phyloP scores from a whole-genome alignment of 306 rosid genomes.

The Sesbania bispinosa region DNA sequence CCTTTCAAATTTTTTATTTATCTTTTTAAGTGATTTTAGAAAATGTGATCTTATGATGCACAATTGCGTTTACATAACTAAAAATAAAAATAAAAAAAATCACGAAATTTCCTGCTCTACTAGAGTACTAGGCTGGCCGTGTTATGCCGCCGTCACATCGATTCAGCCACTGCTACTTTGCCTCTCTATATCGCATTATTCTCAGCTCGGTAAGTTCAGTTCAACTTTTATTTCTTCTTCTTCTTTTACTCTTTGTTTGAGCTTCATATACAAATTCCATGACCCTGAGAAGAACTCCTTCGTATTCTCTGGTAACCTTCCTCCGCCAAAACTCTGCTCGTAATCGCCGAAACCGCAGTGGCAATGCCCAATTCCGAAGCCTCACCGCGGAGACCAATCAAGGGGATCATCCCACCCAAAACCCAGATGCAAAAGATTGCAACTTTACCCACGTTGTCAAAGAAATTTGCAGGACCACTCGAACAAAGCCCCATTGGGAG shows the following conservation, averaged over 20 bases:
- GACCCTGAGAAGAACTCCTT: slow-evolving; percentile 20
- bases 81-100: no score
- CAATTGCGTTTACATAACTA: no score
- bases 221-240: neutral
- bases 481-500: slow-evolving; percentile 72
- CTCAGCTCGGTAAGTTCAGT: neutral
- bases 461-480: slow-evolving; percentile 52
- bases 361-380: slow-evolving; percentile 36
- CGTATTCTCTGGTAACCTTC: slow-evolving; percentile 17
- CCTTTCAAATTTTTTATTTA: no score
- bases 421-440: neutral
- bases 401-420: neutral
- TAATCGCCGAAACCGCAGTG: neutral
- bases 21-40: no score
- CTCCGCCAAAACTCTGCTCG: slow-evolving; percentile 34
- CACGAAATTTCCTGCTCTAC: no score
- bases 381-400: slow-evolving; percentile 37
- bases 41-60: no score
- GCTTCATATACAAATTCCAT: neutral
- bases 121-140: no score
- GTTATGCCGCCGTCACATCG: no score
- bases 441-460: slow-evolving; percentile 31
- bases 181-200: no score
- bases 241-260: neutral
- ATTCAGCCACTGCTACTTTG: no score